Evolutionary conservation across 805 yeast species (phyloP).

Genomic region (Ogataea methanolica): DNA sequence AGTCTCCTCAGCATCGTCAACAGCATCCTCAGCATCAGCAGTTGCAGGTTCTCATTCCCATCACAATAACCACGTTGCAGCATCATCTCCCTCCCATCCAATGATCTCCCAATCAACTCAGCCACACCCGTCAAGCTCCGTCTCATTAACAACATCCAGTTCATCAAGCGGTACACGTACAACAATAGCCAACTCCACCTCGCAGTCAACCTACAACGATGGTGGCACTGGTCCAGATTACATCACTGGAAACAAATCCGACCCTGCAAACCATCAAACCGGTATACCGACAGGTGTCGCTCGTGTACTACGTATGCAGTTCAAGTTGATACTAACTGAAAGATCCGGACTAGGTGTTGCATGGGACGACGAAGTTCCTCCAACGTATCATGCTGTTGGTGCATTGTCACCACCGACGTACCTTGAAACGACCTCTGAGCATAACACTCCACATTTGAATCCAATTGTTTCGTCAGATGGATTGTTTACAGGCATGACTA

Average conservation of each 20-base stretch:
- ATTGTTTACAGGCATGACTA: background rate
- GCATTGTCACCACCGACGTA: conserved; percentile 88
- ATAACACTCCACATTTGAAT: too few species aligned
- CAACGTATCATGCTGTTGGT: conserved; percentile 81
- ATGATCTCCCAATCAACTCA: conserved; percentile 13
- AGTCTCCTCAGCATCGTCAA: conserved; percentile 8
- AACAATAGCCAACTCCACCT: background rate
- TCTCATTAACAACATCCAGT: conserved; percentile 1
- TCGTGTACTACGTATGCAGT: conserved; percentile 90
- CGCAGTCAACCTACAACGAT: conserved; percentile 10
- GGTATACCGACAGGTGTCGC: conserved; percentile 95
- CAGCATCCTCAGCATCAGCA: conserved; percentile 13
- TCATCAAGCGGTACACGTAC: conserved; percentile 1
- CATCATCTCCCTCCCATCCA: conserved; percentile 31
- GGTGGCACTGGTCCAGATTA: conserved; percentile 31
- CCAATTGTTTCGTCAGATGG: too few species aligned
- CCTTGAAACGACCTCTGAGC: conserved; percentile 27
- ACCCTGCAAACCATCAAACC: conserved; percentile 30
- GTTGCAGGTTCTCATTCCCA: too few species aligned
- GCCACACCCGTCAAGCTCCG: background rate
- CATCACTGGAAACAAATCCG: conserved; percentile 23
- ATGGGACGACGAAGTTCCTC: conserved; percentile 99
- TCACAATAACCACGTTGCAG: conserved; percentile 38
- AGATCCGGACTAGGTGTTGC: conserved; percentile 94
- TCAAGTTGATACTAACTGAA: conserved; percentile 76